Conservation (phyloP, 2,329 filamentous ascomycete genomes). For the Zelopaecilomyces penicillatus region DNA sequence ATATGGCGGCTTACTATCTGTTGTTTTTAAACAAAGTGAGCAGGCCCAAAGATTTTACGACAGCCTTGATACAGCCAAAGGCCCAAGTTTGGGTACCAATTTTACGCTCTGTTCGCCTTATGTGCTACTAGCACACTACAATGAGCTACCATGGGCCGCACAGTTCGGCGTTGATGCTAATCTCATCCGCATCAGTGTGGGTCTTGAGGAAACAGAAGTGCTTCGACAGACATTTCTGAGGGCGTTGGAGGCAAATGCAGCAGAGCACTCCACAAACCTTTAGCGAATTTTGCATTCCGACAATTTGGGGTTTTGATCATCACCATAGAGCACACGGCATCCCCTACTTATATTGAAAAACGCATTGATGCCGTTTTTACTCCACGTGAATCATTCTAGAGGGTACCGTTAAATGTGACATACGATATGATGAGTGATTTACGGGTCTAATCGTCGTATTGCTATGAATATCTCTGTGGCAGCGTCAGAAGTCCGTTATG, state of each 20-base stretch:
- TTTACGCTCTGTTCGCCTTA: constrained; percentile 92
- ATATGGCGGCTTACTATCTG: constrained; percentile 83
- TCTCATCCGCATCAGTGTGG: constrained; percentile 80
- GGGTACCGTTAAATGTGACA: no score
- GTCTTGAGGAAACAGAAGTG: constrained; percentile 67
- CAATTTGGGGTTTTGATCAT: no score
- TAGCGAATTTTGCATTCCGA: not conserved
- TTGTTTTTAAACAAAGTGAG: constrained; percentile 62
- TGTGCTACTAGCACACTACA: constrained; percentile 83
- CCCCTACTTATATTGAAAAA: no score
- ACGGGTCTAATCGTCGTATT: no score
- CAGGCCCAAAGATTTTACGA: constrained; percentile 81
- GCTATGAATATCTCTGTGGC: no score
- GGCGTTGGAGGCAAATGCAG: constrained; percentile 56
- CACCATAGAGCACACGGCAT: no score
- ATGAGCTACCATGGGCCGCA: constrained; percentile 83
- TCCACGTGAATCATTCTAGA: not conserved
- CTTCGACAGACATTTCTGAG: constrained; percentile 55
- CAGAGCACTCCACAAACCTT: not conserved
- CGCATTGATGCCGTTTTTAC: no score
- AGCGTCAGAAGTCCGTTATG: no score
- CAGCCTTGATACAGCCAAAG: constrained; percentile 78
- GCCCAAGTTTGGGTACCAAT: constrained; percentile 90
- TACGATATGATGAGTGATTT: no score
- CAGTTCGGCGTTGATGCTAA: constrained; percentile 73